These are phyloP conservation scores for Paramecium octaurelia DNA, from an alignment of 73 alveolate species.

Conservation along the genomic window DNA sequence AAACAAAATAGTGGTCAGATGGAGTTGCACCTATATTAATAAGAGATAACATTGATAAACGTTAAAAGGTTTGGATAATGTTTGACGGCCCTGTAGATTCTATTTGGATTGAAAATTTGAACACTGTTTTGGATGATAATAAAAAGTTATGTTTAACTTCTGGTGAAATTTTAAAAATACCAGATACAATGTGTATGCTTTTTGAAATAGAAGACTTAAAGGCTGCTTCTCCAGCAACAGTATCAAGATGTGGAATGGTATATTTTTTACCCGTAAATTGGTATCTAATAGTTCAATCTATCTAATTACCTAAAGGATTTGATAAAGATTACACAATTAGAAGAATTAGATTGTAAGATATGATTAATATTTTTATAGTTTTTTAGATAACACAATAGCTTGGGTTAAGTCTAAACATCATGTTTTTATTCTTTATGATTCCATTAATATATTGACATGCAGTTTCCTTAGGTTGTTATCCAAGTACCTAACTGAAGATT, in stretches of 20 bases:
- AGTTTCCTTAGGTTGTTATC: not conserved
- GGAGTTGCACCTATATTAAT: conserved; percentile 66
- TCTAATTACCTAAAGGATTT: not conserved
- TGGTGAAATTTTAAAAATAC: conserved; percentile 97
- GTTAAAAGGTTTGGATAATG: conserved; percentile 83
- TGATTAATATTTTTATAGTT: not conserved
- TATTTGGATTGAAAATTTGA: conserved; percentile 99
- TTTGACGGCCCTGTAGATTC: conserved; percentile 99
- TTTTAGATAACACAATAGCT: not conserved
- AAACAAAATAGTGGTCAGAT: conserved; percentile 74
- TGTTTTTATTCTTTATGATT: not conserved
- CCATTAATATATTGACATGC: not conserved
- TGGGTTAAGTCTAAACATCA: not conserved
- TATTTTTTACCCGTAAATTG: conserved; percentile 87
- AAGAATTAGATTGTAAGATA: conserved; percentile 29
- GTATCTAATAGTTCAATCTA: not conserved
- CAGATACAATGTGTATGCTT: conserved; percentile 82
- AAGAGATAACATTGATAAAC: conserved; percentile 50
- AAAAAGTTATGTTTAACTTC: conserved; percentile 92
- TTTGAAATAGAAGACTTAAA: conserved; percentile 97
- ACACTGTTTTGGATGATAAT: conserved; percentile 93
- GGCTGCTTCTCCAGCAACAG: conserved; percentile 99
- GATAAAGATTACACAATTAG: conserved; percentile 19
- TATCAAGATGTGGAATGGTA: conserved; percentile 99
- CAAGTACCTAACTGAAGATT: not conserved